Evolutionary conservation across 1,139 yeast species (phyloP), one percentile per base, ranked within the genome.

Genomic region (Magnusiomyces ingens): DNA sequence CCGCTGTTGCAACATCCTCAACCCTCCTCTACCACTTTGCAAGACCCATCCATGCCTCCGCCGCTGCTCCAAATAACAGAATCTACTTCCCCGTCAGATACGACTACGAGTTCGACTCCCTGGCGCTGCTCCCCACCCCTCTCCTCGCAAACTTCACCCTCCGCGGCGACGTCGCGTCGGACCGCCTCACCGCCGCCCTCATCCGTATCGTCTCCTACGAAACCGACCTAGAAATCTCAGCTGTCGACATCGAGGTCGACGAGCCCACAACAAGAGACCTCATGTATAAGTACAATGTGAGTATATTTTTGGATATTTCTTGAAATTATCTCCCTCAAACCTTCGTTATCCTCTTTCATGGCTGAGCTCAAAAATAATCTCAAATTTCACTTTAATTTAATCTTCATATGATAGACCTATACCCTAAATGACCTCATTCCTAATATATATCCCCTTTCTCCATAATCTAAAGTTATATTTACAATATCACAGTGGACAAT

Each of bases 191-290:
- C 1, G 80, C 80, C 42, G 77, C 83, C 1, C 70, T 88, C 55
- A 84, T 79, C 60, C 67, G 76, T 45, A 80, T 78, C 65, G 81
- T 75, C 55, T 77, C 68, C 57, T 77, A 78, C 53, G 80, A 81
- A 59, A 76, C 82, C 21, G 75, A 74, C 32, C 75, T 76, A 61
- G 67, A 69, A 40, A 76, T 85, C 45, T 80, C 81, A 59, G 72
- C 82, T 68, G 93, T 83, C 15, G 90, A 85, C 64, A 76, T 87
- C 21, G 84, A 85, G 61, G 75, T 82, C 45, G 93, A 85, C 60
- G 79, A 80, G 55, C 76, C 77, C 11, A 89, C 79, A 2, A 82
- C 84, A 13, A 74, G 77, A 52, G 87, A 80, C 15, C 68, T 86
- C 51, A 69, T 81, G 69, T 67, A 75, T 42, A 76, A 82, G 45